These are phyloP conservation scores for Xylariaceae sp. DNA, from an alignment of 2,329 filamentous ascomycete genomes.

Conservation along the genomic window DNA sequence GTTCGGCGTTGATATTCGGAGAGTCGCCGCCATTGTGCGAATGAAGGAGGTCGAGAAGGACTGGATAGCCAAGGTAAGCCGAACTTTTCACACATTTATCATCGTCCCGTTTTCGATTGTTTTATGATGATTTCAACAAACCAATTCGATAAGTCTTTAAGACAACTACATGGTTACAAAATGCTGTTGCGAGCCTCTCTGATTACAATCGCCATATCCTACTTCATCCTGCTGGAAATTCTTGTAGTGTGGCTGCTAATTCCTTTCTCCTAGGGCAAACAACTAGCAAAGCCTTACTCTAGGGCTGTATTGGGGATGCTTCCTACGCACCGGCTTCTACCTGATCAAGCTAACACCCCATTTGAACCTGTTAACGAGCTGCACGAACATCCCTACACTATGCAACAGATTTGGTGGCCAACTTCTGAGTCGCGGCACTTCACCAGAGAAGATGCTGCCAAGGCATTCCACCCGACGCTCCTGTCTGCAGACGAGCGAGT, in stretches of 20 bases:
- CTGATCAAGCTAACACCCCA: slow-evolving; percentile 40
- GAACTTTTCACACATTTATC: not conserved
- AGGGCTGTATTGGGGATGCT: slow-evolving; percentile 75
- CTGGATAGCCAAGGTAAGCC: slow-evolving; percentile 68
- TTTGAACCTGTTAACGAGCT: slow-evolving; percentile 62
- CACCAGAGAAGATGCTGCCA: slow-evolving; percentile 60
- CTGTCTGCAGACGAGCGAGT: slow-evolving; percentile 57
- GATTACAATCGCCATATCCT: slow-evolving; percentile 37
- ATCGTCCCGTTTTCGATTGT: slow-evolving; percentile 13
- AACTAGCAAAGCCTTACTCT: slow-evolving; percentile 69
- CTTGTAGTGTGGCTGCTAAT: slow-evolving; percentile 18
- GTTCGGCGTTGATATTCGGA: slow-evolving; percentile 71
- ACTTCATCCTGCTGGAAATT: slow-evolving; percentile 16
- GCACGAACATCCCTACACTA: slow-evolving; percentile 55
- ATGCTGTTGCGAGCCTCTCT: slow-evolving; percentile 68
- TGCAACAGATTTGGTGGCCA: slow-evolving; percentile 60
- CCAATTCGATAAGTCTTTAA: slow-evolving; percentile 99
- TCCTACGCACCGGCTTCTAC: slow-evolving; percentile 59
- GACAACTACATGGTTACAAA: slow-evolving; percentile 89
- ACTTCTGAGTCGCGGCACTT: slow-evolving; percentile 59
- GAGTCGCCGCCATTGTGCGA: slow-evolving; percentile 79
- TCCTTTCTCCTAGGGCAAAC: slow-evolving; percentile 57
- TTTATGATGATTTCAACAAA: slow-evolving; percentile 57
- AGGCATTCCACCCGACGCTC: slow-evolving; percentile 56
- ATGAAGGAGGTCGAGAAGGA: slow-evolving; percentile 81